Base-by-base conservation (phyloP, 768 basidiomycete genomes). In the Tricholoma bakamatsutake region DNA sequence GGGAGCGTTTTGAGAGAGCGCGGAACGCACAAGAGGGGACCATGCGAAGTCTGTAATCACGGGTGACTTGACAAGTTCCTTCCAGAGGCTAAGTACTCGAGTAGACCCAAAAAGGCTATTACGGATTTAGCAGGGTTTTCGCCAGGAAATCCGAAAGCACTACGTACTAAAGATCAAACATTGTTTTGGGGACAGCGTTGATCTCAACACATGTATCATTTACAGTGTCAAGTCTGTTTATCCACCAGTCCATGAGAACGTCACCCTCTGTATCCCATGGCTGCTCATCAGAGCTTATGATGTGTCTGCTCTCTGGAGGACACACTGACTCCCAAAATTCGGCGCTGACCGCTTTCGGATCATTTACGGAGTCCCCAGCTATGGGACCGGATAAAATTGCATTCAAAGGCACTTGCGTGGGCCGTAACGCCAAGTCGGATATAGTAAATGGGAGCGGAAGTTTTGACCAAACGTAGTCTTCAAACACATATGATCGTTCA, bases 381-480 rank as follows among this genome's bases (percentile, higher is more conserved):
- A 54, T 58, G 5, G 57, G 79, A 3, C 83, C 81, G 0, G 75
- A 68, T 8, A 83, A 66, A 58, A 82, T 78, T 2, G 83, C 80
- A 48, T 81, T 79, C 33, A 84, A 62, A 0, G 83, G 83, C 33
- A 82, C 71, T 2, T 69, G 71, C 0, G 78, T 69, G 2, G 78
- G 75, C 15, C 80, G 71, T 45, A 82, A 67, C 0, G 76, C 69
- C 40, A 78, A 73, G 54, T 76, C 78, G 54, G 80, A 79, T 0
- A 81, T 50, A 2, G 79, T 77, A 65, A 78, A 82, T 1, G 79
- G 76, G 27, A 79, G 63, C 1, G 80, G 76, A 0, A 70, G 58
- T 37, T 76, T 77, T 0, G 82, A 81, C 81, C 81, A 83, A 15
- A 71, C 73, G 55, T 81, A 82, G 60, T 82, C 81, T 54, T 81